These are phyloP conservation scores for Astragalus membranaceus DNA, from an alignment of 306 rosid genomes.

Conservation along the genomic window DNA sequence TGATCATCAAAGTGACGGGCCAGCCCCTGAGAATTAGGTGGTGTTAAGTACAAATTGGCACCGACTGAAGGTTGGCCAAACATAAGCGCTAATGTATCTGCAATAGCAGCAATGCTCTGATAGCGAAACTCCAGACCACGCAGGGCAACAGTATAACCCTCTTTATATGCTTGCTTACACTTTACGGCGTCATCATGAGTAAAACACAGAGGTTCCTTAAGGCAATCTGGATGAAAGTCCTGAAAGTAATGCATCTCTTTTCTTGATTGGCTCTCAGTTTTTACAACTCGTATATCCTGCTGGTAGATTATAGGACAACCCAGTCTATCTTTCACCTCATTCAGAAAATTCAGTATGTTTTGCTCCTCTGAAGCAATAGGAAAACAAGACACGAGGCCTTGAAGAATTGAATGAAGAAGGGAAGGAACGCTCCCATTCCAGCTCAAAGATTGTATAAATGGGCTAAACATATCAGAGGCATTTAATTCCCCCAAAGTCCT, in stretches of 20 bases:
- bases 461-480: slow-evolving; percentile 34
- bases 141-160: slow-evolving; percentile 72
- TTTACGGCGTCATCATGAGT: slow-evolving; percentile 34
- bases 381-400: slow-evolving; percentile 54
- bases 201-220: slow-evolving; percentile 37
- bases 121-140: slow-evolving; percentile 82
- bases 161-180: slow-evolving; percentile 61
- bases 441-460: slow-evolving; percentile 34
- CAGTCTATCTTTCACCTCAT: slow-evolving; percentile 48
- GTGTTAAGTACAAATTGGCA: slow-evolving; percentile 86
- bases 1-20: slow-evolving; percentile 78
- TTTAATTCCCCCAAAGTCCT: slow-evolving; percentile 20
- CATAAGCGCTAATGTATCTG: slow-evolving; percentile 58
- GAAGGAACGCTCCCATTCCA: slow-evolving; percentile 37
- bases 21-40: slow-evolving; percentile 84
- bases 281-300: slow-evolving; percentile 75
- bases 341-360: slow-evolving; percentile 50
- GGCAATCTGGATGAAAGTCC: slow-evolving; percentile 29
- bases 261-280: slow-evolving; percentile 40
- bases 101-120: slow-evolving; percentile 56
- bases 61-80: slow-evolving; percentile 91
- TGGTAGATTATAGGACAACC: slow-evolving; percentile 68
- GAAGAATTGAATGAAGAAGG: slow-evolving; percentile 51
- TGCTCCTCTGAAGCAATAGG: slow-evolving; percentile 81
- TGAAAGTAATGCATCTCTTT: slow-evolving; percentile 63